A percentile compares a stretch with the other conserved stretches of the same genome.
phyloP scores from a whole-genome alignment of 768 basidiomycete genomes.

The Mycena indigotica region DNA sequence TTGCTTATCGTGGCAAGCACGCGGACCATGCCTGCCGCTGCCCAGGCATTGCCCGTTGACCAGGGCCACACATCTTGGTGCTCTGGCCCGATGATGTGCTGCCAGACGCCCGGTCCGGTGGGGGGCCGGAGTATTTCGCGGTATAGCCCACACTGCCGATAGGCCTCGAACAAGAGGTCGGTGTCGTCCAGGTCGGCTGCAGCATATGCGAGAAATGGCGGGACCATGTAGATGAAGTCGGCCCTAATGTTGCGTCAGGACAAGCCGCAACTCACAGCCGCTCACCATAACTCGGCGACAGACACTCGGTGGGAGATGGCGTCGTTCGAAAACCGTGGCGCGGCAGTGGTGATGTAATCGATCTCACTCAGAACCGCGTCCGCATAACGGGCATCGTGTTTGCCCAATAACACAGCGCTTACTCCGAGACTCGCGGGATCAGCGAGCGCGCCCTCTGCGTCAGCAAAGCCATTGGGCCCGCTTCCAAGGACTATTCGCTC shows the following conservation, averaged over 20 bases:
- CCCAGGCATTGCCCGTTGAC: slow-evolving; percentile 29
- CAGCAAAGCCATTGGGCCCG: slow-evolving; percentile 35
- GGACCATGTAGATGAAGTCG: slow-evolving; percentile 45
- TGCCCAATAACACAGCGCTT: slow-evolving; percentile 46
- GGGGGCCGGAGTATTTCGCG: slow-evolving; percentile 33
- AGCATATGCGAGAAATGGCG: slow-evolving; percentile 47
- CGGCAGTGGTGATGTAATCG: slow-evolving; percentile 35
- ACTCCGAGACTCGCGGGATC: slow-evolving; percentile 54
- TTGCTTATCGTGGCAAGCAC: slow-evolving; percentile 45
- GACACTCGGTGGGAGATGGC: slow-evolving; percentile 48
- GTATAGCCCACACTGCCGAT: slow-evolving; percentile 44
- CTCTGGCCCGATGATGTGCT: slow-evolving; percentile 32
- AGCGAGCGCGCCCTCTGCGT: slow-evolving; percentile 44
- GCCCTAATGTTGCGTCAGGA: slow-evolving; percentile 27
- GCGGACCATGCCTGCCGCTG: slow-evolving; percentile 25
- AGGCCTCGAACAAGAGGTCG: slow-evolving; percentile 41
- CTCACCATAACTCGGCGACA: slow-evolving; percentile 46
- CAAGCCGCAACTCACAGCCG: background rate
- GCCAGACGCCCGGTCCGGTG: slow-evolving; percentile 39
- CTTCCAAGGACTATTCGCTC: slow-evolving; percentile 39
- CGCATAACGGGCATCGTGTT: slow-evolving; percentile 34
- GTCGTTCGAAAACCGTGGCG: slow-evolving; percentile 44
- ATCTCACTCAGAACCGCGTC: slow-evolving; percentile 35
- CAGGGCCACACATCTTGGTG: slow-evolving; percentile 23
- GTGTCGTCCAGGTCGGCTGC: slow-evolving; percentile 37